A percentile compares a stretch with the other conserved stretches of the same genome.
These are phyloP conservation scores for Beta lomatogona DNA, from an alignment of 179 eudicot genomes.

Conservation along the genomic window DNA sequence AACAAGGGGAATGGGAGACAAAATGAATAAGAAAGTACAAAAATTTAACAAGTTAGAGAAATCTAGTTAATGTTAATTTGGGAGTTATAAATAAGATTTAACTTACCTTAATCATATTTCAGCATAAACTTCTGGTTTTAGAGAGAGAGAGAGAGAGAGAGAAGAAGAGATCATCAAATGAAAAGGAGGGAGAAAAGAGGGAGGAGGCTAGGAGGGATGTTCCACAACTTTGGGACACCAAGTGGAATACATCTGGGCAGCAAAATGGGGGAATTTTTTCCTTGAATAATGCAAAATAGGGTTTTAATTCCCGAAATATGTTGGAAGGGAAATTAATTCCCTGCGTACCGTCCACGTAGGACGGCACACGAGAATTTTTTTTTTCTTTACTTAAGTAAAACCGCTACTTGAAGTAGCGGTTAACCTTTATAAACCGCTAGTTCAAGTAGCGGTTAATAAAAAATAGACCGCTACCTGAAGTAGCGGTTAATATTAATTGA, in stretches of 20 bases:
- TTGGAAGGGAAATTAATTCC: too few relatives aligned
- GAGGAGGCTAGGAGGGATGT: not conserved
- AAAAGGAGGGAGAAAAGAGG: not conserved
- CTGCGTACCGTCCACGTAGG: too few relatives aligned
- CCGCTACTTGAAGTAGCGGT: too few relatives aligned
- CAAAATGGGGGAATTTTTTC: not conserved
- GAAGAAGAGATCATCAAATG: not conserved
- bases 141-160: too few relatives aligned
- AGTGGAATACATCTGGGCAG: conserved; percentile 18
- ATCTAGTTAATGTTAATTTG: not conserved
- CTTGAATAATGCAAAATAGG: too few relatives aligned
- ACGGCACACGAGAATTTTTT: too few relatives aligned
- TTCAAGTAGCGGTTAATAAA: too few relatives aligned
- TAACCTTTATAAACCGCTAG: too few relatives aligned
- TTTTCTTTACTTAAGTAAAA: too few relatives aligned
- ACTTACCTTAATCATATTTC: conserved; percentile 16
- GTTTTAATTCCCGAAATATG: too few relatives aligned
- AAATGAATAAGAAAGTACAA: not conserved
- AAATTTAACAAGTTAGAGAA: not conserved
- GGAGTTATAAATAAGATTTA: not conserved
- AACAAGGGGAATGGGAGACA: not conserved
- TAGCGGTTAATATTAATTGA: too few relatives aligned
- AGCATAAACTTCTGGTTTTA: not conserved
- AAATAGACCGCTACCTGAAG: too few relatives aligned
- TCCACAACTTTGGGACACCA: conserved; percentile 20